These are phyloP conservation scores for Moesziomyces antarcticus DNA, from an alignment of 1,284 basidiomycete species.

Conservation along the genomic window DNA sequence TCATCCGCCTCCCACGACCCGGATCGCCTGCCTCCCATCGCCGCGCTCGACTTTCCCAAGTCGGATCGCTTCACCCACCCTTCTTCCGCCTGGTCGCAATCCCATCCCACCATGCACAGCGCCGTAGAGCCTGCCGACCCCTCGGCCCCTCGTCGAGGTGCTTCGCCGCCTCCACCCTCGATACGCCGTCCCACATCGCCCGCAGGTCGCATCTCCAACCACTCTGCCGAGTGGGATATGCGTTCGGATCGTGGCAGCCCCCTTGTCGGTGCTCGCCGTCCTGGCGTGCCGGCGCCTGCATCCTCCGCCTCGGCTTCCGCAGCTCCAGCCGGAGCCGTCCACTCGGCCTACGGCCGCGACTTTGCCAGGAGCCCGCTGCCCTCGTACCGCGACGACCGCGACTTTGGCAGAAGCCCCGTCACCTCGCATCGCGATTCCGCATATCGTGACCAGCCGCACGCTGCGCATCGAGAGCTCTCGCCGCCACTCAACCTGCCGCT, in stretches of 20 bases:
- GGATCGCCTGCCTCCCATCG: slow-evolving; percentile 25
- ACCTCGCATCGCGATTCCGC: slow-evolving; percentile 25
- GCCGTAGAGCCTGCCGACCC: slow-evolving; percentile 18
- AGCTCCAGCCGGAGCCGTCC: too few species aligned
- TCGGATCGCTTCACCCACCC: slow-evolving; percentile 3
- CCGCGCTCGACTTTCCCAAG: slow-evolving; percentile 14
- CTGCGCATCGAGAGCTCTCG: slow-evolving; percentile 28
- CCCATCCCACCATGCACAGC: slow-evolving; percentile 13
- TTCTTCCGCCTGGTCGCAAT: slow-evolving; percentile 1
- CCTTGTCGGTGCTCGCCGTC: slow-evolving; percentile 17
- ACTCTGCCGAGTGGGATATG: slow-evolving; percentile 44
- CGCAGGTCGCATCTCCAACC: slow-evolving; percentile 34
- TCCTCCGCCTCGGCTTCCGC: too few species aligned
- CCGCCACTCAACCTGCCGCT: slow-evolving; percentile 11
- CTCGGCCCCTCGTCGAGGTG: slow-evolving; percentile 10
- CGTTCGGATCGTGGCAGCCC: slow-evolving; percentile 43
- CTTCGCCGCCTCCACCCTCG: slow-evolving; percentile 20
- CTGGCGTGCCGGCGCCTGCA: slow-evolving; percentile 7
- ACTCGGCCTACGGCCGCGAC: slow-evolving; percentile 7
- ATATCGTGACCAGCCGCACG: slow-evolving; percentile 20
- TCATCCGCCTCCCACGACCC: slow-evolving; percentile 12
- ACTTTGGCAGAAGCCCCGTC: slow-evolving; percentile 34
- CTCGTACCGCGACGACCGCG: slow-evolving; percentile 13
- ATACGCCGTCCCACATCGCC: slow-evolving; percentile 39
- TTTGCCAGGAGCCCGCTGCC: slow-evolving; percentile 3